Conservation (phyloP, 2,329 filamentous ascomycete species). For the Aspergillus spinulosporus region DNA sequence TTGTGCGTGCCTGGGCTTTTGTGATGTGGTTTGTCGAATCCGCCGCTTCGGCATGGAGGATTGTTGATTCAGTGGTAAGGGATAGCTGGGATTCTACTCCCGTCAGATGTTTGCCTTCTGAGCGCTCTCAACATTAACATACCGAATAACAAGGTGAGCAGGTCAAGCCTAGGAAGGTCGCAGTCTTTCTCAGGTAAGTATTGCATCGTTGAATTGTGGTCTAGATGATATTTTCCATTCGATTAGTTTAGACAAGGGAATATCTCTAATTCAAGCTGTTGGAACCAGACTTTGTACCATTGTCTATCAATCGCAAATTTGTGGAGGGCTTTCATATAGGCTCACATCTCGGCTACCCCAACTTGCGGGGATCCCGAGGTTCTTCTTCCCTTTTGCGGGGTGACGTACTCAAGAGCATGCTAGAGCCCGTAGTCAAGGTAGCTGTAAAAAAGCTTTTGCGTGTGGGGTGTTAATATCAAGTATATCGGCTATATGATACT, state of each 20-base stretch:
- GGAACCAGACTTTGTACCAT: no score
- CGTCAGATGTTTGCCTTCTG: background rate
- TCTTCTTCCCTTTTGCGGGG: constrained; percentile 6
- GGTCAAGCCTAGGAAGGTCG: constrained; percentile 17
- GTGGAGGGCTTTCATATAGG: background rate
- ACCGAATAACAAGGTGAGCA: constrained; percentile 19
- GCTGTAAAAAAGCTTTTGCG: no score
- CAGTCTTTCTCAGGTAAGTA: constrained; percentile 20
- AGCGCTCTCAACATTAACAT: background rate
- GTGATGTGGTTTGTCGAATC: constrained; percentile 57
- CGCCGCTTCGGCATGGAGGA: constrained; percentile 59
- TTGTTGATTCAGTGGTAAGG: constrained; percentile 46
- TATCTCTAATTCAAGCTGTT: background rate
- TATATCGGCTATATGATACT: no score
- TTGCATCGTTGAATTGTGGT: constrained; percentile 10
- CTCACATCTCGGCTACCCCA: constrained; percentile 8
- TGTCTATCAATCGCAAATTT: background rate
- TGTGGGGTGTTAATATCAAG: no score
- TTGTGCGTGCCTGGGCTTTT: constrained; percentile 50
- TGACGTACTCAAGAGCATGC: no score
- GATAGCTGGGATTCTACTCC: constrained; percentile 15
- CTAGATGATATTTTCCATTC: no score
- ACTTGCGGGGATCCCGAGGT: constrained; percentile 17
- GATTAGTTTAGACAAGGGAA: background rate
- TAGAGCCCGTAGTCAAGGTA: no score